phyloP scores from a whole-genome alignment of 2,329 filamentous ascomycete genomes.

The Aspergillus aculeatus region DNA sequence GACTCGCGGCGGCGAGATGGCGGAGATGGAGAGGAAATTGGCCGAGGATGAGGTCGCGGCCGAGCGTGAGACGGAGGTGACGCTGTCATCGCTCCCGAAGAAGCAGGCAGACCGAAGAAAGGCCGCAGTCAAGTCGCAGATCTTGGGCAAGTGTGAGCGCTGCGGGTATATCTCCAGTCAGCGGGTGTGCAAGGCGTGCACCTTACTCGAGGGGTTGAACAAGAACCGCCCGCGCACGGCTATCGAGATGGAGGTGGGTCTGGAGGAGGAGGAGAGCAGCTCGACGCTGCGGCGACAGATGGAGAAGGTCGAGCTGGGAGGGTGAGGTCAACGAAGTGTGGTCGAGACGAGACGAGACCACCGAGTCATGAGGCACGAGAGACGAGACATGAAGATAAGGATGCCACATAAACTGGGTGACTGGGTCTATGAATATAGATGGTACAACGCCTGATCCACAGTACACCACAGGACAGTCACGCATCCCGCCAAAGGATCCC shows the following conservation, averaged over 20 bases:
- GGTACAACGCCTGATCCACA: no score
- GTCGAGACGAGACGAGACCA: not conserved
- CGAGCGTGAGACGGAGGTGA: conserved; percentile 66
- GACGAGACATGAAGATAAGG: not conserved
- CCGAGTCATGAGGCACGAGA: not conserved
- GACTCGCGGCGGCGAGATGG: conserved; percentile 73
- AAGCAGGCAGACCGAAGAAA: conserved; percentile 23
- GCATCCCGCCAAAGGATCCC: no score
- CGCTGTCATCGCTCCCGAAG: conserved; percentile 25
- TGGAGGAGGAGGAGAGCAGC: conserved; percentile 53
- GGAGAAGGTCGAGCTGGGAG: conserved; percentile 47
- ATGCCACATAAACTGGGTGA: no score
- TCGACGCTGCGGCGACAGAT: conserved; percentile 53
- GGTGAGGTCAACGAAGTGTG: conserved; percentile 21
- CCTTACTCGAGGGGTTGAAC: conserved; percentile 83
- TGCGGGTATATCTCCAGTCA: conserved; percentile 98
- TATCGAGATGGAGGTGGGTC: conserved; percentile 47
- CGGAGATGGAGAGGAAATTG: conserved; percentile 73
- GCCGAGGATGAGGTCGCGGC: conserved; percentile 61
- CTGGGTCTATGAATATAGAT: no score
- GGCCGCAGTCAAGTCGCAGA: conserved; percentile 51
- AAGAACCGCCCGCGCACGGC: conserved; percentile 59
- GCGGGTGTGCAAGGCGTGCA: conserved; percentile 88
- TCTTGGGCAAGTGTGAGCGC: conserved; percentile 74
- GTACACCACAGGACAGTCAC: no score